Evolutionary conservation across 768 basidiomycete species (phyloP), one percentile per base, ranked within the genome.

Genomic region (Sporobolomyces pararoseus): DNA sequence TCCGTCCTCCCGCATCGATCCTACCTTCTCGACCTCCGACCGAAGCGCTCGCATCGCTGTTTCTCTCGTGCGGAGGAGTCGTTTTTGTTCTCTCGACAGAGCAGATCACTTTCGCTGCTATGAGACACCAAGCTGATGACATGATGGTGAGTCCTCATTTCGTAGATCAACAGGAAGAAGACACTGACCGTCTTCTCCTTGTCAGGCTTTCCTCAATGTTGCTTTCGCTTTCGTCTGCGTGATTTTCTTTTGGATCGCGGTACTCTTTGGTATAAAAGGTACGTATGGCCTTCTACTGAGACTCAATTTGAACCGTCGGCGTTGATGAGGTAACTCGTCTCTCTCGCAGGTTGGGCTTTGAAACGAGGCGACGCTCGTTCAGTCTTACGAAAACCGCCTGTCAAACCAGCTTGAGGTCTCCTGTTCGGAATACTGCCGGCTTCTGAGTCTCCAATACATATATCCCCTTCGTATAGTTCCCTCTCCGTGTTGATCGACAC

Each of bases 61-160:
- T 89, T 81, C 82, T 94, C 58, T 85, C 92, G 10, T 27, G 52
- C 13, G 94, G 94, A 53, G 95, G 95, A 14, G 78, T 97, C 66
- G 84, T 87, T 58, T 97, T 97, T 81, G 90, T 94, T 79, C 85
- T 92, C 67, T 91, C 89, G 42, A 88, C 88, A 12, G 93, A 97
- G 80, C 70, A 74, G 37, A 47, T 27, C n/a, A 89, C 90, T 4
- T 85, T 90, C 70, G 89, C 90, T 17, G 92, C 93, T 23, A 96
- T 97, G 92, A 84, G 94, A 66, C 83, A 86, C 76, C 90, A 90
- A 32, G 86, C 86, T 74, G 92, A 93, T 82, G 90, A 89, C 34
- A 50, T 68, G 23, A 74, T 74, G 73, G 86, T 81, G 70, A 84
- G 78, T 71, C 47, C 54, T 37, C 32, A 31, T 66, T 51, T n/a